These are phyloP conservation scores for Nigrospora sphaerica DNA, from an alignment of 2,329 filamentous ascomycete genomes.

Conservation along the genomic window DNA sequence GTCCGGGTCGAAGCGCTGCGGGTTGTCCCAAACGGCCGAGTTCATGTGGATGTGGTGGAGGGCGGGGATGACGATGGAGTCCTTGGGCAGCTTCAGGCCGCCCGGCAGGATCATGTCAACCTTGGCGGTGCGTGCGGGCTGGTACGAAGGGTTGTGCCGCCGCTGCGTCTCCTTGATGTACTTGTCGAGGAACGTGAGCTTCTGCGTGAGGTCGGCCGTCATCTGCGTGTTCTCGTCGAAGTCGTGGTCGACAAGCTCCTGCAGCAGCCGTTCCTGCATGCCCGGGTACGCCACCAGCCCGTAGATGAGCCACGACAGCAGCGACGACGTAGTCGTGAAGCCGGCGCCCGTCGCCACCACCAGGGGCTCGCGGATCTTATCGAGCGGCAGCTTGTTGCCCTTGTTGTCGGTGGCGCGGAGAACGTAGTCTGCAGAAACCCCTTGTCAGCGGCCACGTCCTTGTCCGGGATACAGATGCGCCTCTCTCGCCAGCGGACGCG, in stretches of 20 bases:
- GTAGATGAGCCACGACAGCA: slow-evolving; percentile 53
- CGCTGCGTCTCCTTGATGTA: slow-evolving; percentile 57
- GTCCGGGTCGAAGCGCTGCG: slow-evolving; percentile 49
- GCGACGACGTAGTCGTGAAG: slow-evolving; percentile 52
- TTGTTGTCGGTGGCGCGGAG: slow-evolving; percentile 45
- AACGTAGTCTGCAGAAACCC: slow-evolving; percentile 34
- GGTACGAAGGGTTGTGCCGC: slow-evolving; percentile 53
- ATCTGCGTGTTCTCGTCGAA: slow-evolving; percentile 34
- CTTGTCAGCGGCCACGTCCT: not conserved
- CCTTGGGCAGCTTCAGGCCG: slow-evolving; percentile 47
- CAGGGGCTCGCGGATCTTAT: slow-evolving; percentile 29
- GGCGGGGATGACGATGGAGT: slow-evolving; percentile 44
- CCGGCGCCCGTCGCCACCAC: slow-evolving; percentile 49
- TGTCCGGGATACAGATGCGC: too few species aligned
- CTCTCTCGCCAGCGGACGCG: too few species aligned
- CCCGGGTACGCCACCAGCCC: slow-evolving; percentile 44
- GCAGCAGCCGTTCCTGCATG: slow-evolving; percentile 48
- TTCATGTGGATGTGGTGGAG: slow-evolving; percentile 47
- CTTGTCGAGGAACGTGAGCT: slow-evolving; percentile 45
- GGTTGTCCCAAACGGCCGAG: slow-evolving; percentile 49
- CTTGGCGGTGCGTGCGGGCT: slow-evolving; percentile 50
- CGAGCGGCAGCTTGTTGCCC: slow-evolving; percentile 44
- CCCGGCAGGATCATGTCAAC: slow-evolving; percentile 51
- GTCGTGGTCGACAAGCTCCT: slow-evolving; percentile 47
- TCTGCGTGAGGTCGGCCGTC: slow-evolving; percentile 37